Evolutionary conservation across 176 grass and related monocot species (phyloP).

Genomic region (Oryza rufipogon): DNA sequence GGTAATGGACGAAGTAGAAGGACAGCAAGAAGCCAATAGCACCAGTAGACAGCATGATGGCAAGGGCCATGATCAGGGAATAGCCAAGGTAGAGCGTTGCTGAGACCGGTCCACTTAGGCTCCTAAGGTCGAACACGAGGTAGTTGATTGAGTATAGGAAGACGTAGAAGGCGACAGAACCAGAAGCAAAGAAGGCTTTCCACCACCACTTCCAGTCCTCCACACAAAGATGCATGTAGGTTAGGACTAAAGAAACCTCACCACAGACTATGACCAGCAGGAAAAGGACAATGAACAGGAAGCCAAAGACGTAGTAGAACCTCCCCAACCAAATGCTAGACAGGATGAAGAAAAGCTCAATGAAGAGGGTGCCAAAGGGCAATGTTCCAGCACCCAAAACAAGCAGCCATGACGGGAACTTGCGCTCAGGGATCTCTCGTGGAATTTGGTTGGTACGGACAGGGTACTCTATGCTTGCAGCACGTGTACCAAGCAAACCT

Average conservation of each 20-base stretch:
- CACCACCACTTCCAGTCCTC: constrained; percentile 96
- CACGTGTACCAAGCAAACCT: constrained; percentile 65
- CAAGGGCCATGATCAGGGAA: constrained; percentile 78
- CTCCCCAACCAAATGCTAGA: constrained; percentile 90
- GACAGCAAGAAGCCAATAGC: constrained; percentile 81
- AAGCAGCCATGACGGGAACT: constrained; percentile 85
- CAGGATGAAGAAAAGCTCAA: constrained; percentile 89
- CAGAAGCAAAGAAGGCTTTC: constrained; percentile 90
- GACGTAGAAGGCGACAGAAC: constrained; percentile 75
- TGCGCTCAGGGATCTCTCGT: constrained; percentile 72
- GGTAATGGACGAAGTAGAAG: constrained; percentile 90
- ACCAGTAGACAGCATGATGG: constrained; percentile 77
- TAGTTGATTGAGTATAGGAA: constrained; percentile 86
- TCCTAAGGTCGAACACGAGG: constrained; percentile 85
- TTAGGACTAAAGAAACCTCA: constrained; percentile 79
- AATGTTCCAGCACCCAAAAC: constrained; percentile 81
- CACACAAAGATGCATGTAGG: constrained; percentile 84
- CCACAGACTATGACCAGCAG: constrained; percentile 71
- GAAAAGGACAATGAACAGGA: constrained; percentile 75
- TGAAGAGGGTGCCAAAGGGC: constrained; percentile 88
- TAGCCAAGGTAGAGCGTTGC: constrained; percentile 80
- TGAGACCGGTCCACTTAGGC: constrained; percentile 70
- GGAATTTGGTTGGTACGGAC: constrained; percentile 82
- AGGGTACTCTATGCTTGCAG: constrained; percentile 72
- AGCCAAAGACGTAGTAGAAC: constrained; percentile 91